Evolutionary conservation across 441 rosid genomes (phyloP).

Genomic region (Isatis lusitanica): DNA sequence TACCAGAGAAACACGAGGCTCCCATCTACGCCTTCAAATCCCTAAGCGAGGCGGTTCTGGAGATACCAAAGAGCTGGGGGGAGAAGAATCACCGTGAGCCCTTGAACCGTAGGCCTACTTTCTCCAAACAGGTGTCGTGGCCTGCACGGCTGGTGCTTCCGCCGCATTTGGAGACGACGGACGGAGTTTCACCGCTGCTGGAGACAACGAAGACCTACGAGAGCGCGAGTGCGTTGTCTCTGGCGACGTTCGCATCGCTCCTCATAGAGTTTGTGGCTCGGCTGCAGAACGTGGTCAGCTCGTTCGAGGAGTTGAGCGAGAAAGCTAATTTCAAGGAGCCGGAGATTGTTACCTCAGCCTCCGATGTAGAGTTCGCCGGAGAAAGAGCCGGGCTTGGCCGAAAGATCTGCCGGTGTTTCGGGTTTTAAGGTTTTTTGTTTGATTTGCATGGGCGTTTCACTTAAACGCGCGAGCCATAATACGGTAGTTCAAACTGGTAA

Average conservation of each 20-base stretch:
- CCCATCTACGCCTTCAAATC: conserved; percentile 58
- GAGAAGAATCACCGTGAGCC: conserved; percentile 27
- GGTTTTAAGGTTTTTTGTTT: neutral
- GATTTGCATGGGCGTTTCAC: conserved; percentile 12
- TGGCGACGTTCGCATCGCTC: conserved; percentile 63
- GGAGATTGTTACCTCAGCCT: conserved; percentile 17
- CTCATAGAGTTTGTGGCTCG: conserved; percentile 68
- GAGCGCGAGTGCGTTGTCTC: conserved; percentile 64
- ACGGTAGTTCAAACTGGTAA: conserved; percentile 3
- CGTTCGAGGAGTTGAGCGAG: conserved; percentile 54
- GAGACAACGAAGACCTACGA: conserved; percentile 60
- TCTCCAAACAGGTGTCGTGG: conserved; percentile 60
- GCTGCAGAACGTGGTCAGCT: conserved; percentile 51
- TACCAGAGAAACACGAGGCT: conserved; percentile 21
- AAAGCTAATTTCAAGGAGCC: conserved; percentile 71
- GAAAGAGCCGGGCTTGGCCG: conserved; percentile 18
- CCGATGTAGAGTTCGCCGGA: neutral
- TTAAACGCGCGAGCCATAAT: conserved; percentile 4
- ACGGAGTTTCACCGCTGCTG: conserved; percentile 35
- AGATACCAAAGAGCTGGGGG: conserved; percentile 52
- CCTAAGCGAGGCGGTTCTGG: conserved; percentile 73
- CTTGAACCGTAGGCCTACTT: conserved; percentile 25
- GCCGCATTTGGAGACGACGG: conserved; percentile 17
- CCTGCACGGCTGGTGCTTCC: conserved; percentile 45
- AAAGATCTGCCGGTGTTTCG: conserved; percentile 29